Percentiles rank a stretch among this genome's conserved stretches.
Evolutionary conservation across 495 filamentous ascomycete species (phyloP).

Genomic region (Haplographium delicatum): DNA sequence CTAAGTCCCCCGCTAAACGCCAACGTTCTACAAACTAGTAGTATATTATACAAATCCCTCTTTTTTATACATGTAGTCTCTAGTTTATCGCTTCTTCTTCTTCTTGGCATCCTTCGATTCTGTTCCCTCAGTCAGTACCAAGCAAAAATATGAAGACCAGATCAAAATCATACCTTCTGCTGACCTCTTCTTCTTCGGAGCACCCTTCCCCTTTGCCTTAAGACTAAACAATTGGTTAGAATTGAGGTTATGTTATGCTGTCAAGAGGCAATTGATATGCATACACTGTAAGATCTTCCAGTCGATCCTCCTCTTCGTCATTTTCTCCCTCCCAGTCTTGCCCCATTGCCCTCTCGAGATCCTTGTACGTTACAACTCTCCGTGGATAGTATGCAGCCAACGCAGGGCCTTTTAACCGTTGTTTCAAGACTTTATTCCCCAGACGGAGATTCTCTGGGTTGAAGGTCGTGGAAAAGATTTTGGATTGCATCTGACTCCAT

Average conservation of each 20-base stretch:
- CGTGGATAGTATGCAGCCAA: constrained; percentile 84
- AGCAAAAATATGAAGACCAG: not conserved
- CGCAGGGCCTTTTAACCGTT: constrained; percentile 72
- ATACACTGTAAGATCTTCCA: constrained; percentile 68
- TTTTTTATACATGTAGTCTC: constrained; percentile 6
- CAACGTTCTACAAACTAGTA: constrained; percentile 17
- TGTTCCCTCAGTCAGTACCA: too few relatives aligned
- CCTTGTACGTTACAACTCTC: constrained; percentile 60
- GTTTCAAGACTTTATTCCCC: constrained; percentile 83
- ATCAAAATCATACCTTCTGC: constrained; percentile 48
- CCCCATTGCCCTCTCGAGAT: constrained; percentile 59
- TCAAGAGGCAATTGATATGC: too few relatives aligned
- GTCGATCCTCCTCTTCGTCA: constrained; percentile 63
- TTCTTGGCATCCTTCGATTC: constrained; percentile 33
- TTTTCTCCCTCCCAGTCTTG: constrained; percentile 65
- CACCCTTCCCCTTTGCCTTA: constrained; percentile 78
- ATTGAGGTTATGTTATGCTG: constrained; percentile 3
- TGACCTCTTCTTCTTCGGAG: constrained; percentile 84
- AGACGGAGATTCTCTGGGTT: constrained; percentile 76
- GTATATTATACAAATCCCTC: constrained; percentile 11
- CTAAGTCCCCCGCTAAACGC: constrained; percentile 16
- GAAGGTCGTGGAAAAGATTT: constrained; percentile 84
- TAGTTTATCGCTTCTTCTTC: constrained; percentile 22
- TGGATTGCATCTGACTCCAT: constrained; percentile 67
- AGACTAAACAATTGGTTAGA: constrained; percentile 42